phyloP scores from a whole-genome alignment of 441 rosid genomes.

The Corymbia calophylla region DNA sequence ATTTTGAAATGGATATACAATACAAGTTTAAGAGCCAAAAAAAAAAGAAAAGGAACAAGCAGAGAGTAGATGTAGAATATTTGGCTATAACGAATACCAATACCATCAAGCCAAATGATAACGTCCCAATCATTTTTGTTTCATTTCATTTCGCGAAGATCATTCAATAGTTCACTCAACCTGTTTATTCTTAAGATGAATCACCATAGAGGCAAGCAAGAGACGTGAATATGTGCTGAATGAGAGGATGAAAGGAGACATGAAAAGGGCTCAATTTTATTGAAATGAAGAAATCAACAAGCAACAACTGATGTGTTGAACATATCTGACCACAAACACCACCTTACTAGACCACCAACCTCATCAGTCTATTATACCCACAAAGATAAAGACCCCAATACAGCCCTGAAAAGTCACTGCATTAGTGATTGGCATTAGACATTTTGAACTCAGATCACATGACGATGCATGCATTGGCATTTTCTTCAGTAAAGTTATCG shows the following conservation, averaged over 20 bases:
- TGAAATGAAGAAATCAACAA: neutral
- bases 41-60: neutral
- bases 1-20: neutral
- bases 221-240: neutral
- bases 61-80: neutral
- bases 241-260: neutral
- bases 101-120: neutral
- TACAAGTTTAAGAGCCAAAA: neutral
- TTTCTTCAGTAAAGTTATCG: constrained; percentile 12
- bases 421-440: neutral
- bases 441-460: constrained; percentile 1
- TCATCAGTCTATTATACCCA: neutral
- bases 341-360: neutral
- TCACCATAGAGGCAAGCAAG: neutral
- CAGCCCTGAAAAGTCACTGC: neutral
- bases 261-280: neutral
- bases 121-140: neutral
- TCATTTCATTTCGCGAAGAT: neutral
- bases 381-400: neutral
- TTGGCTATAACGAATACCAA: neutral
- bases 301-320: neutral
- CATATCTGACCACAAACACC: neutral
- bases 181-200: neutral
- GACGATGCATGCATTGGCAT: constrained; percentile 10
- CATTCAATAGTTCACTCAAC: neutral